A percentile compares a stretch with the other conserved stretches of the same genome.
Conservation (phyloP, 208 protist species). For the Angomonas ambiguus region DNA sequence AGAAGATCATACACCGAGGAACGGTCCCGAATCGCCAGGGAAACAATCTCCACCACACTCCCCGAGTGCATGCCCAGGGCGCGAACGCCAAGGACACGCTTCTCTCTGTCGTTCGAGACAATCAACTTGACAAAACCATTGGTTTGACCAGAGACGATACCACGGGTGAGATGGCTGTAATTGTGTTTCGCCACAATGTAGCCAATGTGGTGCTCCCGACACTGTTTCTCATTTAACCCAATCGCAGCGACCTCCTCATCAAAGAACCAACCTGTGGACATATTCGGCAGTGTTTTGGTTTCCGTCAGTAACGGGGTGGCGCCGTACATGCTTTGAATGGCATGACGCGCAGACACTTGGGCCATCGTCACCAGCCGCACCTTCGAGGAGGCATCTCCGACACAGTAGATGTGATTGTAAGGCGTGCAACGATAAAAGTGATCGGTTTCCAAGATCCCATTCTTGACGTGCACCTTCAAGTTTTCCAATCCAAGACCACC, state of each 20-base stretch:
- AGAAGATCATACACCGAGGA: conserved; percentile 60
- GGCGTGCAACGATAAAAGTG: conserved; percentile 46
- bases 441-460: conserved; percentile 40
- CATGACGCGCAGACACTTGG: conserved; percentile 36
- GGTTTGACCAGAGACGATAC: conserved; percentile 37
- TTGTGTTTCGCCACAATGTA: conserved; percentile 49
- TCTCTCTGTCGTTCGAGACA: conserved; percentile 59
- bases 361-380: conserved; percentile 39
- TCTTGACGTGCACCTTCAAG: conserved; percentile 38
- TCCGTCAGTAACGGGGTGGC: conserved; percentile 16
- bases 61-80: conserved; percentile 52
- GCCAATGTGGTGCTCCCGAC: conserved; percentile 30
- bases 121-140: conserved; percentile 71
- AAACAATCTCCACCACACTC: conserved; percentile 62
- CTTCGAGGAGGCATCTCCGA: conserved; percentile 43
- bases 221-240: conserved; percentile 65
- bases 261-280: conserved; percentile 50
- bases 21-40: conserved; percentile 45
- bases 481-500: conserved; percentile 50
- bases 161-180: conserved; percentile 39
- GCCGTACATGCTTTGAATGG: conserved; percentile 63
- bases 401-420: conserved; percentile 71
- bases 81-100: conserved; percentile 58
- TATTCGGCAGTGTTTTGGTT: conserved; percentile 30
- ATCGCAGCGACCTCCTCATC: conserved; percentile 59